Evolutionary conservation across 352 stramenopile species (phyloP).

Genomic region (Detonula confervacea): DNA sequence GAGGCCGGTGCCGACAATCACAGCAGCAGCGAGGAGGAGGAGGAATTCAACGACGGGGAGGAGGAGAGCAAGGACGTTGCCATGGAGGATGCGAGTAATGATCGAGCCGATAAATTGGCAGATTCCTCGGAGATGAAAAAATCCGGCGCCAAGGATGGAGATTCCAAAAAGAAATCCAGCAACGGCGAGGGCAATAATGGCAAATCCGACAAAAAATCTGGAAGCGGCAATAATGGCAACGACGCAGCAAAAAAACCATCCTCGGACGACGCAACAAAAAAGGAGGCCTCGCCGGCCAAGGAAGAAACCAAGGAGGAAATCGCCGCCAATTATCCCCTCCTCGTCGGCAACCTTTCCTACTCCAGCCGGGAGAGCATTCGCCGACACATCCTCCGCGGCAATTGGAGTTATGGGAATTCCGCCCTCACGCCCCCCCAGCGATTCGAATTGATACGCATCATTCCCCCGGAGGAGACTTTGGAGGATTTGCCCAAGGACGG

Average conservation of each 20-base stretch:
- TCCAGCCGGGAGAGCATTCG: slow-evolving; percentile 33
- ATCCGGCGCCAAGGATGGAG: not conserved
- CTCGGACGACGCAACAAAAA: too few relatives aligned
- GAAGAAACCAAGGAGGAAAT: too few relatives aligned
- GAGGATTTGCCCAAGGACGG: slow-evolving; percentile 70
- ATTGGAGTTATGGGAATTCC: slow-evolving; percentile 82
- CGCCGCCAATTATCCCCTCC: too few relatives aligned
- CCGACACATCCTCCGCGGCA: slow-evolving; percentile 78
- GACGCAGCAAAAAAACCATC: too few relatives aligned
- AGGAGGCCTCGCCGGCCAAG: too few relatives aligned
- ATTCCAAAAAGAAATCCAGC: not conserved
- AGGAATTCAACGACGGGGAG: not conserved
- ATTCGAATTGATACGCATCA: slow-evolving; percentile 76
- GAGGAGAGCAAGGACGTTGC: not conserved
- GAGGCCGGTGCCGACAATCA: too few relatives aligned
- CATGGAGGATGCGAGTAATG: not conserved
- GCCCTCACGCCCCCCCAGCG: slow-evolving; percentile 59
- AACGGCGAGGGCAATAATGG: not conserved
- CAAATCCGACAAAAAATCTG: slow-evolving; percentile 10
- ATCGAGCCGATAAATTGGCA: not conserved
- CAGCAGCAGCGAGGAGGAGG: not conserved
- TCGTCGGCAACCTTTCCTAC: slow-evolving; percentile 63
- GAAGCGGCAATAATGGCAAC: not conserved
- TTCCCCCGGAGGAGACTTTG: slow-evolving; percentile 64
- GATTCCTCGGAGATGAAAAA: too few relatives aligned